Conservation (phyloP, 148 eudicot genomes). For the Vaccinium macrocarpon region DNA sequence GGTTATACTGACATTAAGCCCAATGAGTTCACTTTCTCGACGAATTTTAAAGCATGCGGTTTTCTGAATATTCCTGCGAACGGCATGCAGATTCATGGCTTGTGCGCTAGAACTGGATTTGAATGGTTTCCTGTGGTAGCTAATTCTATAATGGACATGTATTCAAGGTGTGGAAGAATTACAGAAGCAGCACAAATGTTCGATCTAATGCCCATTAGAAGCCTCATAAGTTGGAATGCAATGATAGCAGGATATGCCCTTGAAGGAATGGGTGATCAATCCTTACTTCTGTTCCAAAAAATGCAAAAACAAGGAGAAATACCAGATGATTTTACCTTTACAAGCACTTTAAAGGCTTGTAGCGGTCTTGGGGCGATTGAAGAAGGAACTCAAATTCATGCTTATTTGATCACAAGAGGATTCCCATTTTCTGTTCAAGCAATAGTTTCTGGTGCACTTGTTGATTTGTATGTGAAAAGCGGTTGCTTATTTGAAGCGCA, state of each 20-base stretch:
- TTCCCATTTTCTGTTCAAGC: slow-evolving; percentile 32
- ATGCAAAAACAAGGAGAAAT: slow-evolving; percentile 48
- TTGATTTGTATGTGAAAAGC: slow-evolving; percentile 78
- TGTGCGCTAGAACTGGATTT: slow-evolving; percentile 54
- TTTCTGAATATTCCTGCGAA: slow-evolving; percentile 33
- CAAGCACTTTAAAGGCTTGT: slow-evolving; percentile 81
- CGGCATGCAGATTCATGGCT: slow-evolving; percentile 76
- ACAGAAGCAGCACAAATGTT: slow-evolving; percentile 45
- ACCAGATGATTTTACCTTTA: slow-evolving; percentile 67
- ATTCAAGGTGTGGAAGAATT: slow-evolving; percentile 66
- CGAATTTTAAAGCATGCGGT: slow-evolving; percentile 65
- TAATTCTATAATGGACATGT: slow-evolving; percentile 79
- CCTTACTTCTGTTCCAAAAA: slow-evolving; percentile 39
- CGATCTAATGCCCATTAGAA: slow-evolving; percentile 40
- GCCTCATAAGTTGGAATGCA: slow-evolving; percentile 72
- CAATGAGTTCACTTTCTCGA: slow-evolving; percentile 70
- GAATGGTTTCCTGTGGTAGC: slow-evolving; percentile 59
- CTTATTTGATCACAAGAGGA: slow-evolving; percentile 48
- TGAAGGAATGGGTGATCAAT: slow-evolving; percentile 35
- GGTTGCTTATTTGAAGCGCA: slow-evolving; percentile 49
- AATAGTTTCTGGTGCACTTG: slow-evolving; percentile 65
- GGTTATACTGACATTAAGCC: slow-evolving; percentile 49
- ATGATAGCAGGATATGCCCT: slow-evolving; percentile 64
- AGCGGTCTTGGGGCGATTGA: slow-evolving; percentile 34
- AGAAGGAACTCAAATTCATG: slow-evolving; percentile 66